These are phyloP conservation scores for Fusarium sulawesiense DNA, from an alignment of 2,329 filamentous ascomycete species.

Conservation along the genomic window DNA sequence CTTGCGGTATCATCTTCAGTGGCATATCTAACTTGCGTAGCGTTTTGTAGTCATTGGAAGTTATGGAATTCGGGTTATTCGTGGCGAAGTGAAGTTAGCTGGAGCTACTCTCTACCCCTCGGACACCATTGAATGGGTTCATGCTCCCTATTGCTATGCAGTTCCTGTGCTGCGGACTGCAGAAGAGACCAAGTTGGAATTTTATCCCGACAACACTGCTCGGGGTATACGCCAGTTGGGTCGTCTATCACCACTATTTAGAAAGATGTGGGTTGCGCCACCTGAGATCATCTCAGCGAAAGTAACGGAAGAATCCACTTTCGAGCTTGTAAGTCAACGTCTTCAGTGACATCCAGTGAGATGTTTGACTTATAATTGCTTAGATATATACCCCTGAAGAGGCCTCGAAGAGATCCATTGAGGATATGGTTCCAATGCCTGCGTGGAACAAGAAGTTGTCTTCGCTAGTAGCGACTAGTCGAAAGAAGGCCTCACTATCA, in stretches of 20 bases:
- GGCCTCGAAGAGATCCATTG: slow-evolving; percentile 62
- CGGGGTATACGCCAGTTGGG: slow-evolving; percentile 65
- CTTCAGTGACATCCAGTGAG: neutral
- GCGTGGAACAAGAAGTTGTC: slow-evolving; percentile 72
- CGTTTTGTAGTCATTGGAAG: slow-evolving; percentile 73
- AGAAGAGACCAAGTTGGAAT: slow-evolving; percentile 63
- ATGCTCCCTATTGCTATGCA: slow-evolving; percentile 76
- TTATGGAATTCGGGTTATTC: slow-evolving; percentile 71
- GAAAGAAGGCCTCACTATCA: slow-evolving; percentile 51
- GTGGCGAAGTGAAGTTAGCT: slow-evolving; percentile 72
- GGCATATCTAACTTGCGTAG: slow-evolving; percentile 53
- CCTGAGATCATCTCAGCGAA: slow-evolving; percentile 36
- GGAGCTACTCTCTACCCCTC: slow-evolving; percentile 70
- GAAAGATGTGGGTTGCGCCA: slow-evolving; percentile 71
- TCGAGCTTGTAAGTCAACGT: slow-evolving; percentile 60
- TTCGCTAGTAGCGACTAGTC: slow-evolving; percentile 52
- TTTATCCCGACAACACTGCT: slow-evolving; percentile 65
- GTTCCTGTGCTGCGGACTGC: slow-evolving; percentile 72
- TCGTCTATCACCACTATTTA: slow-evolving; percentile 73
- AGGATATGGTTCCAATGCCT: slow-evolving; percentile 66
- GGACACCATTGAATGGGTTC: slow-evolving; percentile 64
- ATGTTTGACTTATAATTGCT: slow-evolving; percentile 28
- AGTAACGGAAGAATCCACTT: slow-evolving; percentile 49
- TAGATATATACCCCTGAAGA: slow-evolving; percentile 67
- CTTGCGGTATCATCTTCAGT: neutral